Evolutionary conservation across 2,329 filamentous ascomycete genomes (phyloP).

Genomic region (Neofusicoccum sp.): DNA sequence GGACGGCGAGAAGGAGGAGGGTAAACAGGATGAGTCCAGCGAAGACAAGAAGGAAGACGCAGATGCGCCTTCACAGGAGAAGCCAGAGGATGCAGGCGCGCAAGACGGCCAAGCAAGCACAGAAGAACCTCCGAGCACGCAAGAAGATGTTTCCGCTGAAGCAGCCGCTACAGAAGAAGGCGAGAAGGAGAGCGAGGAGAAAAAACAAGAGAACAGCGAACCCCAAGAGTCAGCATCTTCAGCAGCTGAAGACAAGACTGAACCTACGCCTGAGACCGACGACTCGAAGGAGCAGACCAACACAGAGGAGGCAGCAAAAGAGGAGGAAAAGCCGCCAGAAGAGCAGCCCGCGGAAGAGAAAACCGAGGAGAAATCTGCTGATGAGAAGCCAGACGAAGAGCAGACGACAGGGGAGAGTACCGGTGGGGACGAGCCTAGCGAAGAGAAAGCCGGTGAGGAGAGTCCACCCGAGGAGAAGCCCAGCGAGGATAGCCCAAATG

Average conservation of each 20-base stretch:
- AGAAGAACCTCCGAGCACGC: background rate
- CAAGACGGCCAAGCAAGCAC: constrained; percentile 17
- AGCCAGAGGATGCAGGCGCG: constrained; percentile 21
- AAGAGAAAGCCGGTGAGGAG: background rate
- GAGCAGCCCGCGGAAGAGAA: background rate
- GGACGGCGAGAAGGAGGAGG: background rate
- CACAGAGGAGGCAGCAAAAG: background rate
- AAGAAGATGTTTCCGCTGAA: background rate
- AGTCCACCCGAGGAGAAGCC: background rate
- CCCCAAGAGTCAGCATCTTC: background rate
- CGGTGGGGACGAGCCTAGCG: background rate
- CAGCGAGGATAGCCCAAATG: background rate
- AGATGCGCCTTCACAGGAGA: constrained; percentile 20
- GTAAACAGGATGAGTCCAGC: constrained; percentile 23
- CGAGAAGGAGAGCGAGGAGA: background rate
- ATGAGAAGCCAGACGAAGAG: background rate
- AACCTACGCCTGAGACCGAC: background rate
- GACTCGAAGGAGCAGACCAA: background rate
- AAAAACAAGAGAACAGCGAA: background rate
- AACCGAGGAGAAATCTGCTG: background rate
- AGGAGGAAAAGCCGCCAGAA: background rate
- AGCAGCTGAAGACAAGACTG: background rate
- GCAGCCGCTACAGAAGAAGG: background rate
- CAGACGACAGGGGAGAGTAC: background rate
- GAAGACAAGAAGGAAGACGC: background rate